A percentile compares a stretch with the other conserved stretches of the same genome.
Evolutionary conservation across 805 yeast genomes (phyloP).

Genomic region (Clavispora vitiphila): DNA sequence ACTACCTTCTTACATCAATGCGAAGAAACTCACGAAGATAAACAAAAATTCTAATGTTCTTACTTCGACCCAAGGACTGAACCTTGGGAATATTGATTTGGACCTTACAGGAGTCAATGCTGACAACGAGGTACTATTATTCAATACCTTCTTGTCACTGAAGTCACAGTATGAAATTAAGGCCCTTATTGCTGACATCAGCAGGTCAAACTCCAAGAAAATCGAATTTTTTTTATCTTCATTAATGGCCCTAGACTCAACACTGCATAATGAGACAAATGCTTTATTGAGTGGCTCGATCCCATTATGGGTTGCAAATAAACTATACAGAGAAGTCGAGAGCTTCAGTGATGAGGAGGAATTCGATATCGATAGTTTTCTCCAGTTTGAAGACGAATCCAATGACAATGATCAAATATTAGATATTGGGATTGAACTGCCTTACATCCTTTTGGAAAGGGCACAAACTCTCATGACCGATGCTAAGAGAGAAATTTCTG

Average conservation of each 20-base stretch:
- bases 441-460: slow-evolving; percentile 26
- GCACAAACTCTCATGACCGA: slow-evolving; percentile 42
- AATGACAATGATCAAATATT: background rate
- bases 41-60: background rate
- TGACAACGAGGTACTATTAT: background rate
- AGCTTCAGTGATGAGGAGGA: background rate
- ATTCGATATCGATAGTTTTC: slow-evolving; percentile 16
- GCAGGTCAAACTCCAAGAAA: slow-evolving; percentile 4
- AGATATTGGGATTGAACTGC: slow-evolving; percentile 19
- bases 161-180: background rate
- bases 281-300: slow-evolving; percentile 10
- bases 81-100: background rate
- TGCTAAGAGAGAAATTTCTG: slow-evolving; percentile 11
- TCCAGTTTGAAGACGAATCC: slow-evolving; percentile 11
- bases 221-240: slow-evolving; percentile 1
- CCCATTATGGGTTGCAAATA: slow-evolving; percentile 31
- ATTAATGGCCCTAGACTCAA: slow-evolving; percentile 3
- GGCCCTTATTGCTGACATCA: background rate
- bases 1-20: slow-evolving; percentile 35
- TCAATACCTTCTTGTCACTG: background rate
- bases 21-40: slow-evolving; percentile 21
- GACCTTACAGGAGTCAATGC: background rate
- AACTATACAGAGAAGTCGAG: slow-evolving; percentile 5
- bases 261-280: background rate
- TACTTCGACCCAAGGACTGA: background rate